A percentile compares a stretch with the other conserved stretches of the same genome.
These are phyloP conservation scores for Malus sylvestris DNA, from an alignment of 306 rosid species.

Conservation along the genomic window DNA sequence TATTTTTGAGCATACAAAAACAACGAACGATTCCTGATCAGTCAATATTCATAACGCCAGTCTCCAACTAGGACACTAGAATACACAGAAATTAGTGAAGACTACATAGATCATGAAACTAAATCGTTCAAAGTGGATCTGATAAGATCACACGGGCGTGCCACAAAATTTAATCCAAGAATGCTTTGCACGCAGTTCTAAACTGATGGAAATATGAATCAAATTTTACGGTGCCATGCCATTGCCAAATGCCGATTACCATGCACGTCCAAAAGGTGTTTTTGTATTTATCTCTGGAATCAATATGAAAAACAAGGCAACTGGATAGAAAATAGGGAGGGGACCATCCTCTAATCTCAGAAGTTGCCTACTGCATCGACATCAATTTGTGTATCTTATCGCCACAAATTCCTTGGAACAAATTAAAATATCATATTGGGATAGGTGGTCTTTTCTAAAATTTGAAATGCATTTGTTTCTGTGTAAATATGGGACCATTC, in stretches of 20 bases:
- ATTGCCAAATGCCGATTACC: not conserved
- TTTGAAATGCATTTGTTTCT: slow-evolving; percentile 15
- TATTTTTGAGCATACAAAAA: not conserved
- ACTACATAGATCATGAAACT: too few relatives aligned
- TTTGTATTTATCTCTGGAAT: slow-evolving; percentile 9
- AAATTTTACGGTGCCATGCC: not conserved
- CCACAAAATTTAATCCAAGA: not conserved
- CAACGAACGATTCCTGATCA: too few relatives aligned
- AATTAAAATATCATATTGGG: not conserved
- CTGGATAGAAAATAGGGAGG: not conserved
- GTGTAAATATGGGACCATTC: slow-evolving; percentile 22
- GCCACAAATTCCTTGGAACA: not conserved
- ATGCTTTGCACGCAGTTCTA: slow-evolving; percentile 16
- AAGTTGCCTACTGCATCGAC: not conserved
- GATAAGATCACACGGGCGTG: not conserved
- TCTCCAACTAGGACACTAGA: too few relatives aligned
- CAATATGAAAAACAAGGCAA: not conserved
- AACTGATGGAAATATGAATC: not conserved
- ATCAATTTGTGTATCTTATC: not conserved
- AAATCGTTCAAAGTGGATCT: not conserved
- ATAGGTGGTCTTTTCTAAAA: not conserved
- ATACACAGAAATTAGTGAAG: too few relatives aligned
- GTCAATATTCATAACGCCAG: not conserved
- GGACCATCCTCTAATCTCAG: slow-evolving; percentile 33
- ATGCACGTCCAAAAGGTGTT: slow-evolving; percentile 28